Conservation (phyloP, 2,329 filamentous ascomycete species). For the Penicillium sp. region DNA sequence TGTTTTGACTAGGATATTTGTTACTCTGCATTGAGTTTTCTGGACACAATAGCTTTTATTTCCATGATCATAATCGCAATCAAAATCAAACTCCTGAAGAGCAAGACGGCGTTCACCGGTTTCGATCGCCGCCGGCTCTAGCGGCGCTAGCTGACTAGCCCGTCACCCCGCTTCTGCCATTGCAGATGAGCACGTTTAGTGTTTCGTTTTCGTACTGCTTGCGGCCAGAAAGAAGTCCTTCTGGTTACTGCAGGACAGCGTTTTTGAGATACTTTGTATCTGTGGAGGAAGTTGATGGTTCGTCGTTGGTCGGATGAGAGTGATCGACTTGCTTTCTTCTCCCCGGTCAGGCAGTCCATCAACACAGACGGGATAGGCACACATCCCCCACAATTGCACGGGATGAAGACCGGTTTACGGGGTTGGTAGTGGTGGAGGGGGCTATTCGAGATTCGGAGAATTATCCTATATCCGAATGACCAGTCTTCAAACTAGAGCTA, state of each 20-base stretch:
- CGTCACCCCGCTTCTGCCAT: constrained; percentile 5
- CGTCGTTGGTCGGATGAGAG: not conserved
- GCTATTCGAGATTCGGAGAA: not conserved
- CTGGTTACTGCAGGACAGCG: not conserved
- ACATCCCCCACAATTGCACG: constrained; percentile 1
- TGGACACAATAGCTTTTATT: not conserved
- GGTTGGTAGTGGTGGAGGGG: not conserved
- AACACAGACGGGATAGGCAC: not conserved
- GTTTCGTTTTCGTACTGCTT: constrained; percentile 3
- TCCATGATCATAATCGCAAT: not conserved
- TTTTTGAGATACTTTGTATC: not conserved
- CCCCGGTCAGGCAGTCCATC: not conserved
- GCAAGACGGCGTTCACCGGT: not conserved
- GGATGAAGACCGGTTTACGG: not conserved
- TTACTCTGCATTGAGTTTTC: not conserved
- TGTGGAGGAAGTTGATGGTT: not conserved
- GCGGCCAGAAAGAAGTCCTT: not conserved
- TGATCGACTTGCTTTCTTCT: constrained; percentile 2
- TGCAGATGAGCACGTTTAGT: constrained; percentile 3
- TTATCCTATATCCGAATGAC: not conserved
- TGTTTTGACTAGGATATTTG: not conserved
- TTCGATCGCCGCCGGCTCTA: not conserved
- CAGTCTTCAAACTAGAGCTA: not conserved
- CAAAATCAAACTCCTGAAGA: not conserved
- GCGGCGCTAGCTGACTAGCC: not conserved